phyloP scores from a whole-genome alignment of 768 basidiomycete genomes.

The Hypsizygus marmoreus region DNA sequence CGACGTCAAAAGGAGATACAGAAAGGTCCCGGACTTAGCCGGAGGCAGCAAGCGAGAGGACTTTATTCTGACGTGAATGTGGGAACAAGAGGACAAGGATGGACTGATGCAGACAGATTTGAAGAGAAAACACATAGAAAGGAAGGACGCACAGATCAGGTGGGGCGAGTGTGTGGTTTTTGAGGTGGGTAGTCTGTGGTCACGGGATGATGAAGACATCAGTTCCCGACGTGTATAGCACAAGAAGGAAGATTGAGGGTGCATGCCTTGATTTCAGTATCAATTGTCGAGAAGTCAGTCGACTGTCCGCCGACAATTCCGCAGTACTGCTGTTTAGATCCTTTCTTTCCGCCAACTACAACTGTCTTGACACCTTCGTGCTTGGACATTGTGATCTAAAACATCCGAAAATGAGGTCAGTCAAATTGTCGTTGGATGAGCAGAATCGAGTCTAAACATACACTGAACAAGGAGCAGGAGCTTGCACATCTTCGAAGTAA shows the following conservation, averaged over 20 bases:
- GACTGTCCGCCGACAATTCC: conserved; percentile 68
- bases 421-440: background rate
- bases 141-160: conserved; percentile 54
- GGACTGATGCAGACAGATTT: no score
- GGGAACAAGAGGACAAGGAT: conserved; percentile 15
- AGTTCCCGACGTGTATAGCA: conserved; percentile 3
- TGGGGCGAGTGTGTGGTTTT: conserved; percentile 56
- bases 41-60: no score
- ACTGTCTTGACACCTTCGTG: conserved; percentile 56
- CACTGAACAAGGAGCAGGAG: conserved; percentile 49
- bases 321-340: conserved; percentile 54
- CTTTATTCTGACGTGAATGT: conserved; percentile 9
- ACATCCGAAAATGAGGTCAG: background rate
- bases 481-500: conserved; percentile 41
- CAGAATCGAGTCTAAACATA: conserved; percentile 21
- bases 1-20: conserved; percentile 12
- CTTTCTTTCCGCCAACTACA: conserved; percentile 56
- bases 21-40: conserved; percentile 13
- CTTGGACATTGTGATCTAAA: conserved; percentile 62
- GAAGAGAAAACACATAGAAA: conserved; percentile 4
- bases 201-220: background rate
- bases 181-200: conserved; percentile 48
- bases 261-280: conserved; percentile 57
- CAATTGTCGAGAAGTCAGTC: conserved; percentile 56
- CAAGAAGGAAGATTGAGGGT: background rate